Evolutionary conservation across 2,329 filamentous ascomycete genomes (phyloP).

Genomic region (Stagonosporopsis tanaceti): DNA sequence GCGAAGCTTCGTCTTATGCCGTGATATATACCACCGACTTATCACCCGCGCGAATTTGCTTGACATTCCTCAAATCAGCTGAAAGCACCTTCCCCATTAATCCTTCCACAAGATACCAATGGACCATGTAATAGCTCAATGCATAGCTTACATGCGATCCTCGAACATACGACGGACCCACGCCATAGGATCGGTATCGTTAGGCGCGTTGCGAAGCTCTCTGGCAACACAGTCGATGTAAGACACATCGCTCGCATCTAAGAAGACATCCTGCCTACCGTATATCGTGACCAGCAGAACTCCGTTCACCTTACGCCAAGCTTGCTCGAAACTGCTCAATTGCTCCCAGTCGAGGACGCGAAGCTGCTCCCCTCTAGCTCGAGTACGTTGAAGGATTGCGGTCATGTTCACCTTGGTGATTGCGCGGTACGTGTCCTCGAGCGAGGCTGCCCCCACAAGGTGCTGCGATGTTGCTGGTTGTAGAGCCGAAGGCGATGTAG

Average conservation of each 20-base stretch:
- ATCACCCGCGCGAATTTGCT: too few relatives aligned
- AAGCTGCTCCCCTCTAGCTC: constrained; percentile 20
- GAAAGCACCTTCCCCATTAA: too few relatives aligned
- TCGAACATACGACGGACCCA: constrained; percentile 15
- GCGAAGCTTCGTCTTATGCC: too few relatives aligned
- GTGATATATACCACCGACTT: too few relatives aligned
- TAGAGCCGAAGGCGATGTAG: not conserved
- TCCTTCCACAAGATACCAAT: too few relatives aligned
- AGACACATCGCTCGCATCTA: constrained; percentile 21
- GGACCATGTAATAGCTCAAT: too few relatives aligned
- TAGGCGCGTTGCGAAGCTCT: constrained; percentile 4
- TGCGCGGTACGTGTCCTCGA: constrained; percentile 14
- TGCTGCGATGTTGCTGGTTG: not conserved
- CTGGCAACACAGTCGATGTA: constrained; percentile 27
- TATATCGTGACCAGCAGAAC: constrained; percentile 26
- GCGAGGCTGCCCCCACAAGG: not conserved
- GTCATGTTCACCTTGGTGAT: constrained; percentile 20
- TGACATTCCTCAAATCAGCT: too few relatives aligned
- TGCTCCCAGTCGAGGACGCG: constrained; percentile 8
- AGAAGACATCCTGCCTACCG: constrained; percentile 22
- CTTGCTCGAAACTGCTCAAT: constrained; percentile 18
- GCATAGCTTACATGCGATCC: not conserved
- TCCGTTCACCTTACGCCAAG: constrained; percentile 31
- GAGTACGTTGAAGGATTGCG: constrained; percentile 19
- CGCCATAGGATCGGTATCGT: not conserved